phyloP scores from a whole-genome alignment of 1,284 basidiomycete species.

The Leccinum variabile region DNA sequence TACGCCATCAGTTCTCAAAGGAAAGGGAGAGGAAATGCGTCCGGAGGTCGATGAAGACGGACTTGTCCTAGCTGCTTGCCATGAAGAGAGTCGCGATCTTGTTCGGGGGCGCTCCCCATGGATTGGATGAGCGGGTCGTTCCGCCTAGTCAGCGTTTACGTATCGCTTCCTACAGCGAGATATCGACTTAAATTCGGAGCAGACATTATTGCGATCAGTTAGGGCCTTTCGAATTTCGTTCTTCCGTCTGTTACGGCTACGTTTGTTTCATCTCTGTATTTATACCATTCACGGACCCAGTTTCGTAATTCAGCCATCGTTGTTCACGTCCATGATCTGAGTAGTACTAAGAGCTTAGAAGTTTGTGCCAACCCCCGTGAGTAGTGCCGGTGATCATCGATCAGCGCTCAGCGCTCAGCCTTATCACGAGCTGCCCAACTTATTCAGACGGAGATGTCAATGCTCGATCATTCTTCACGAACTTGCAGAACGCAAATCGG shows the following conservation, averaged over 20 bases:
- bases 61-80: constrained; percentile 52
- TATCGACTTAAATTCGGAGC: neutral
- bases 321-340: too few species aligned
- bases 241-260: neutral
- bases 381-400: too few species aligned
- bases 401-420: too few species aligned
- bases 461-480: too few species aligned
- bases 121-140: constrained; percentile 55
- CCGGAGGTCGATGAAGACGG: constrained; percentile 31
- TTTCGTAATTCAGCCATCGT: neutral
- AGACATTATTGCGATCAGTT: neutral
- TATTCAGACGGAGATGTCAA: too few species aligned
- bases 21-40: constrained; percentile 18
- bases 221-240: constrained; percentile 2
- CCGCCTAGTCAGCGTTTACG: constrained; percentile 64
- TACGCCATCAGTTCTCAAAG: constrained; percentile 34
- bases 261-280: neutral
- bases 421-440: too few species aligned
- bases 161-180: constrained; percentile 47
- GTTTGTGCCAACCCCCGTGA: too few species aligned
- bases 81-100: constrained; percentile 88
- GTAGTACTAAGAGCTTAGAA: too few species aligned
- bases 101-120: constrained; percentile 63
- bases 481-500: too few species aligned
- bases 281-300: neutral